Base-by-base conservation (phyloP, 2,329 filamentous ascomycete species). In the Pestalotiopsis sp. region DNA sequence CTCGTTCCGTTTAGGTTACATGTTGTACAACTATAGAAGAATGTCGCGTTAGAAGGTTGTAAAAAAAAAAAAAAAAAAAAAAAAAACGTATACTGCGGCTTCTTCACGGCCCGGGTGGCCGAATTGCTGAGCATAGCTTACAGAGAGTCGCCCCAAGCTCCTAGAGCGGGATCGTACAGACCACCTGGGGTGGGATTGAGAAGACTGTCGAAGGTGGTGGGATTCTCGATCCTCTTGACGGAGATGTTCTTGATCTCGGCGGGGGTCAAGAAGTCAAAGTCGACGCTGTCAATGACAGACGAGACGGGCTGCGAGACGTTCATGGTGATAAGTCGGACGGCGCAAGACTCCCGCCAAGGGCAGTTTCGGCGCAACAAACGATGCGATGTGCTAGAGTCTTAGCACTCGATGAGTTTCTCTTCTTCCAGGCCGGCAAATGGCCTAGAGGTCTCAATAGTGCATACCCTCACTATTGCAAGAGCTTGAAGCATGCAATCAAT, bases 191-290 rank as follows among this genome's bases (percentile, higher is more conserved):
- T 88, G 7, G 95, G 95, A 75, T 97, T 95, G 73, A 97, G 87
- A 68, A 98, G 89, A 69, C 90, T 94, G 82, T 98, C 96, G 80
- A 98, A 96, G n/a, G 96, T 97, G 73, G 89, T 93, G 65, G 94
- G 92, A 83, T 97, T 97, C 77, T 97, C 92, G 75, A 99, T 97
- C 81, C 91, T 90, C 85, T 96, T 96, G 73, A 98, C 96, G 9
- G 96, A 99, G 75, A 98, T 90, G 70, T 91, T 88, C 79, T 91
- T 91, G 78, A 99, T 94, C 80, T 99, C 95, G 70, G 91, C 86
- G 65, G 91, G 86, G 23, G 92, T 90, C 74, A 98, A 89, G 77
- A 97, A 93, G 60, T 90, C 91, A 81, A 99, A 99, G 79, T 97
- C 93, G 77, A 99, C 93, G 78, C 91, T 92, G 79, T 92, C 89